Conservation (phyloP, 441 rosid genomes). For the Pelargonium fulgidum region DNA sequence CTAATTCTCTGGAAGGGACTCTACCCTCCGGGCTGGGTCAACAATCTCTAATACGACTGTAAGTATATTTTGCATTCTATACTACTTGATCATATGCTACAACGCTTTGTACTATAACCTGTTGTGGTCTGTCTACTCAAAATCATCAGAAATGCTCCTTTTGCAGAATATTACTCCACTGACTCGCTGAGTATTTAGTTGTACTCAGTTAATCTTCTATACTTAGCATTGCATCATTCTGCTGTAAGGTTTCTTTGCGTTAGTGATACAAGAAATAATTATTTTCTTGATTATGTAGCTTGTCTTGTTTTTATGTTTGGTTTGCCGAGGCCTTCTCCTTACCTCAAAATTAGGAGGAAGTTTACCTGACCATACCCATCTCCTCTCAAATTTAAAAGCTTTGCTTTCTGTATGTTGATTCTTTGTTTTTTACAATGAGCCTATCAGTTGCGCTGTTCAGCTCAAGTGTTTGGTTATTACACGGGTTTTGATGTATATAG, state of each 20-base stretch:
- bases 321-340: background rate
- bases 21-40: slow-evolving; percentile 79
- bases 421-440: background rate
- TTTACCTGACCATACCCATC: background rate
- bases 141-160: background rate
- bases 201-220: background rate
- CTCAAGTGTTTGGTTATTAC: background rate
- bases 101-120: background rate
- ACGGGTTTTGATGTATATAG: background rate
- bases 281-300: background rate
- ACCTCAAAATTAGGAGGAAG: background rate
- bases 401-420: background rate
- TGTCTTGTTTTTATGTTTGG: background rate
- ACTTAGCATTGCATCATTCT: background rate
- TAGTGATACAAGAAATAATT: background rate
- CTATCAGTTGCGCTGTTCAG: background rate
- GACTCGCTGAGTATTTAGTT: background rate
- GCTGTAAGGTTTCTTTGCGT: no score
- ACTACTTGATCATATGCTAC: background rate
- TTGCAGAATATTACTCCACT: background rate
- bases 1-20: slow-evolving; percentile 64
- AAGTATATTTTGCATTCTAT: slow-evolving; percentile 31
- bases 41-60: slow-evolving; percentile 64
- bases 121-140: background rate
- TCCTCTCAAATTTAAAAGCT: background rate